A percentile compares a stretch with the other conserved stretches of the same genome.
These are phyloP conservation scores for Hermanozyma aechmeae DNA, from an alignment of 805 yeast species.

Conservation along the genomic window DNA sequence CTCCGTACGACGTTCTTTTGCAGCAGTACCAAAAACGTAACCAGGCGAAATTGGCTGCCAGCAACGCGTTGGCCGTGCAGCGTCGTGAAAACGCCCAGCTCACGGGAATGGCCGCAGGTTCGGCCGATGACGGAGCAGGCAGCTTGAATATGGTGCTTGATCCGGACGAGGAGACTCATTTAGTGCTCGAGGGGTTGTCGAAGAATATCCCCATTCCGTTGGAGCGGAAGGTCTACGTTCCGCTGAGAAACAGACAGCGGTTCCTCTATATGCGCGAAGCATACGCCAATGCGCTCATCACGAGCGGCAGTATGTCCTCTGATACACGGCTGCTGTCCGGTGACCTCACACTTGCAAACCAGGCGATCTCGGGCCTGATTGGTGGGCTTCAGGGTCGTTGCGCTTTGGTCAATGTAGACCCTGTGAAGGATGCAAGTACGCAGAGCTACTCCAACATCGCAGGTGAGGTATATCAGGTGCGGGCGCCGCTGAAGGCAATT, in stretches of 20 bases:
- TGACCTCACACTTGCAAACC: constrained; percentile 35
- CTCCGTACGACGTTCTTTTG: constrained; percentile 80
- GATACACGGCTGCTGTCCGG: constrained; percentile 13
- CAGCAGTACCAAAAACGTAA: constrained; percentile 88
- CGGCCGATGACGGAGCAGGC: constrained; percentile 17
- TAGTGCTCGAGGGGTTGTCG: constrained; percentile 82
- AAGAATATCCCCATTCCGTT: constrained; percentile 76
- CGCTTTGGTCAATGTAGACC: constrained; percentile 60
- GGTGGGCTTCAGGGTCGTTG: constrained; percentile 80
- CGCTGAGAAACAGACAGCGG: constrained; percentile 60
- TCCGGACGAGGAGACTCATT: constrained; percentile 89
- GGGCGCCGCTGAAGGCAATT: constrained; percentile 38
- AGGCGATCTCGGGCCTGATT: constrained; percentile 40
- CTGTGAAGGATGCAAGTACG: constrained; percentile 18
- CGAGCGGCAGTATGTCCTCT: constrained; percentile 46
- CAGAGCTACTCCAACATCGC: constrained; percentile 48
- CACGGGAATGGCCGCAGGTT: constrained; percentile 15
- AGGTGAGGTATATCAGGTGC: constrained; percentile 41
- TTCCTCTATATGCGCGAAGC: constrained; percentile 87
- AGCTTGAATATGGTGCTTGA: constrained; percentile 45
- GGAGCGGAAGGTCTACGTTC: constrained; percentile 63
- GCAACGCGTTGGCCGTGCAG: constrained; percentile 71
- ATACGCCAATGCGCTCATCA: constrained; percentile 79
- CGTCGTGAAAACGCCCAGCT: constrained; percentile 56
- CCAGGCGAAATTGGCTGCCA: constrained; percentile 82